Evolutionary conservation across 106 monocot genomes (phyloP).

Genomic region (Allium sativum): DNA sequence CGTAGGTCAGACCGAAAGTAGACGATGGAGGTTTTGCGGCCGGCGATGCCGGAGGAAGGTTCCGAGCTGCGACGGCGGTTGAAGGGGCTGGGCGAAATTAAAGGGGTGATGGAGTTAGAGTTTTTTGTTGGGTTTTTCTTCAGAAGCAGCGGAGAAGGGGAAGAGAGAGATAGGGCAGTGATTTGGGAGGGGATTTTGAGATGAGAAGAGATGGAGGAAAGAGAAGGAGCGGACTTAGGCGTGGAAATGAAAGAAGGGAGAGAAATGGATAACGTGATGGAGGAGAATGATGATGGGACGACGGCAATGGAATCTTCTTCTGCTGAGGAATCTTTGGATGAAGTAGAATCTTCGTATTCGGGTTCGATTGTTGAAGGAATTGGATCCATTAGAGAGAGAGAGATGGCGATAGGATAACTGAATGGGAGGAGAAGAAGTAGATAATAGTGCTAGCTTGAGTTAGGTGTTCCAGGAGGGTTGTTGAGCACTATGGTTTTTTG

Average conservation of each 20-base stretch:
- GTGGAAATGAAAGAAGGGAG: constrained; percentile 16
- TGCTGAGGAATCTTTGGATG: background rate
- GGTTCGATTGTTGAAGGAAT: too few species aligned
- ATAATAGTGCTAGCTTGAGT: too few species aligned
- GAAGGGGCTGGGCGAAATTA: constrained; percentile 29
- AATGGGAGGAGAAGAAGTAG: too few species aligned
- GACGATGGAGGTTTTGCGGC: constrained; percentile 62
- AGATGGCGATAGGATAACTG: too few species aligned
- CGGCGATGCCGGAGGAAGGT: constrained; percentile 37
- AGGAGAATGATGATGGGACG: background rate
- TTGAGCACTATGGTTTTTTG: too few species aligned
- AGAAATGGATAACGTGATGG: constrained; percentile 20
- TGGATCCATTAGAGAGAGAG: too few species aligned
- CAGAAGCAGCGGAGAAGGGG: constrained; percentile 8
- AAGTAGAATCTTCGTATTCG: too few species aligned
- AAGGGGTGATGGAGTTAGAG: constrained; percentile 11
- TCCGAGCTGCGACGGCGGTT: constrained; percentile 37
- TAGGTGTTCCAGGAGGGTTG: too few species aligned
- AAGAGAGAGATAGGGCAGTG: constrained; percentile 22
- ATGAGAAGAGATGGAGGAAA: constrained; percentile 32
- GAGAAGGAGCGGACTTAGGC: constrained; percentile 14
- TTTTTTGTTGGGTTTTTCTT: background rate
- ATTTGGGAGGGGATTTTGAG: constrained; percentile 52
- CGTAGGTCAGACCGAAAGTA: constrained; percentile 96
- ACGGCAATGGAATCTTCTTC: constrained; percentile 4